Evolutionary conservation across 2,329 filamentous ascomycete species (phyloP).

Genomic region (Talaromyces sp.): DNA sequence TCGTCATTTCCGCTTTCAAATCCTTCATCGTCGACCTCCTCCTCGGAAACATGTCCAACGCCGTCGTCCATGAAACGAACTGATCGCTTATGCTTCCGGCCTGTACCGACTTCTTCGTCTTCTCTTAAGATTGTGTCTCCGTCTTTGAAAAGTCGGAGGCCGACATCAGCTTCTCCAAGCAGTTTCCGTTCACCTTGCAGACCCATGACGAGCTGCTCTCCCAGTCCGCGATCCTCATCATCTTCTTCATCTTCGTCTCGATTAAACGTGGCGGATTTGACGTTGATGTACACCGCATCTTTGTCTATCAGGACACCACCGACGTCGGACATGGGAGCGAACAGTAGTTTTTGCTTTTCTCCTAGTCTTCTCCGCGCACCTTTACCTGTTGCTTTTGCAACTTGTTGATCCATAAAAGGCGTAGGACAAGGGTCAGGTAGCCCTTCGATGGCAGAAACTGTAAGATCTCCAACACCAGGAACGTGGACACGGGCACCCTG

Average conservation of each 20-base stretch:
- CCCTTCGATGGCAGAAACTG: constrained; percentile 75
- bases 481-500: constrained; percentile 84
- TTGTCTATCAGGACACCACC: constrained; percentile 95
- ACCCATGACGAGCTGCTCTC: constrained; percentile 89
- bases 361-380: constrained; percentile 74
- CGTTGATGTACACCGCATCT: constrained; percentile 86
- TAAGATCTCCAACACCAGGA: constrained; percentile 85
- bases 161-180: constrained; percentile 75
- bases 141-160: constrained; percentile 79
- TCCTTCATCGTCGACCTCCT: constrained; percentile 43
- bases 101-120: constrained; percentile 54
- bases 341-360: constrained; percentile 94
- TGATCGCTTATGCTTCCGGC: constrained; percentile 51
- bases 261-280: constrained; percentile 68
- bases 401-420: constrained; percentile 79
- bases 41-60: constrained; percentile 52
- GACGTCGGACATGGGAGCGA: constrained; percentile 97
- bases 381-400: constrained; percentile 81
- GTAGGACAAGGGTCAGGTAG: constrained; percentile 94
- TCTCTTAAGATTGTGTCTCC: constrained; percentile 61
- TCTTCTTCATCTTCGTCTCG: constrained; percentile 57
- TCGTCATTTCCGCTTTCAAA: constrained; percentile 49
- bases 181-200: constrained; percentile 78
- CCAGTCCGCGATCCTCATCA: constrained; percentile 74
- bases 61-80: constrained; percentile 48